phyloP scores from a whole-genome alignment of 2,329 filamentous ascomycete genomes.

The Fusarium drepaniforme region DNA sequence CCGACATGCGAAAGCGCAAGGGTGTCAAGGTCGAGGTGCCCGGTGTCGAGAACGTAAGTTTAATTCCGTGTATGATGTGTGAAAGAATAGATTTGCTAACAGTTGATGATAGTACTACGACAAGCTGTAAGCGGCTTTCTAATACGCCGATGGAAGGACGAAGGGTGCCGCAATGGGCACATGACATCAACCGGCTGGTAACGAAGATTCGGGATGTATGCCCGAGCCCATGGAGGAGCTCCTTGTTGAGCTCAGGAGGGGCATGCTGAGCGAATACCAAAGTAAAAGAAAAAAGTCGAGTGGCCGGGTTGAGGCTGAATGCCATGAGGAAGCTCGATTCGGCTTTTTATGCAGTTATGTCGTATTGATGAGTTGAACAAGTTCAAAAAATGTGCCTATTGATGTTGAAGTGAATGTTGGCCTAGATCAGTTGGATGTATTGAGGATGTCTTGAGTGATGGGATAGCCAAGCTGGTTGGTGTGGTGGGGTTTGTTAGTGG shows the following conservation, averaged over 20 bases:
- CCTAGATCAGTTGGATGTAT: not conserved
- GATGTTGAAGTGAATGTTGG: not conserved
- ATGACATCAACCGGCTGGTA: constrained; percentile 55
- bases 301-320: constrained; percentile 53
- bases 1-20: constrained; percentile 98
- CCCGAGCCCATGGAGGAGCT: constrained; percentile 44
- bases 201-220: constrained; percentile 47
- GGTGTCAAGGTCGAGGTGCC: constrained; percentile 98
- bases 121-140: constrained; percentile 84
- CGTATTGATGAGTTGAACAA: constrained; percentile 56
- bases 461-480: not conserved
- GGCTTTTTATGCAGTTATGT: constrained; percentile 59
- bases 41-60: constrained; percentile 93
- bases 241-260: constrained; percentile 41
- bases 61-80: not conserved
- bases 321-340: constrained; percentile 52
- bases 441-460: not conserved
- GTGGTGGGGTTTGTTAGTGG: not conserved
- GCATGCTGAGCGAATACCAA: constrained; percentile 50
- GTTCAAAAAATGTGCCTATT: constrained; percentile 19
- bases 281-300: constrained; percentile 48
- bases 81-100: constrained; percentile 38
- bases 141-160: constrained; percentile 59
- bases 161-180: constrained; percentile 58
- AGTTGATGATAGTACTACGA: constrained; percentile 83